These are phyloP conservation scores for Colletotrichum sp. DNA, from an alignment of 2,329 filamentous ascomycete genomes.

Conservation along the genomic window DNA sequence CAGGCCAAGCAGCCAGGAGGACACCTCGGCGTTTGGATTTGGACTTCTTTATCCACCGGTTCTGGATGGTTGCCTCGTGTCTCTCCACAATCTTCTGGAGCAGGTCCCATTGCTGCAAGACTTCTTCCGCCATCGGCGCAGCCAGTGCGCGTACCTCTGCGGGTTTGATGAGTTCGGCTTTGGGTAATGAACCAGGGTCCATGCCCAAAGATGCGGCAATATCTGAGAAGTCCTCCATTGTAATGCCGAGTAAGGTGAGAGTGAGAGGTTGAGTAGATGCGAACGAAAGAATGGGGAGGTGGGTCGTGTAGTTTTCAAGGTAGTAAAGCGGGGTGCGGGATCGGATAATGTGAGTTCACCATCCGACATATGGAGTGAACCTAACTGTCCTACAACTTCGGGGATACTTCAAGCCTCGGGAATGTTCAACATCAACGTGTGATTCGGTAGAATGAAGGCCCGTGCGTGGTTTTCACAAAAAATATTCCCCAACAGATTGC, in stretches of 20 bases:
- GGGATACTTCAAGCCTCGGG: background rate
- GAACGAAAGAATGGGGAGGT: background rate
- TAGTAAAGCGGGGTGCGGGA: background rate
- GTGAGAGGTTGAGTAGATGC: background rate
- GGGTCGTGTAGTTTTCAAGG: background rate
- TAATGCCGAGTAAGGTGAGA: background rate
- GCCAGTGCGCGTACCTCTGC: background rate
- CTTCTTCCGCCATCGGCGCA: slow-evolving; percentile 15
- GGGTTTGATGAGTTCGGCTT: background rate
- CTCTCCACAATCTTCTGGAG: slow-evolving; percentile 50
- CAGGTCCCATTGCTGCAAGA: slow-evolving; percentile 38
- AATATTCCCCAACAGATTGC: background rate
- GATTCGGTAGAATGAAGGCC: background rate
- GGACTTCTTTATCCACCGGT: slow-evolving; percentile 61
- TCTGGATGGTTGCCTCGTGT: slow-evolving; percentile 56
- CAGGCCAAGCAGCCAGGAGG: slow-evolving; percentile 53
- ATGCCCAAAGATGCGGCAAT: background rate
- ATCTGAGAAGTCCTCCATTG: background rate
- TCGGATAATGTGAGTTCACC: background rate
- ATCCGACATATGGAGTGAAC: background rate
- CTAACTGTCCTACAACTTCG: background rate
- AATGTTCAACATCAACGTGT: background rate
- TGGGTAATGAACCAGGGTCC: background rate
- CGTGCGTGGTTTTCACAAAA: background rate
- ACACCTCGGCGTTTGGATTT: slow-evolving; percentile 48